A percentile compares a stretch with the other conserved stretches of the same genome.
Conservation (phyloP, 2,329 filamentous ascomycete genomes). For the Ceratocystiopsis sp. region DNA sequence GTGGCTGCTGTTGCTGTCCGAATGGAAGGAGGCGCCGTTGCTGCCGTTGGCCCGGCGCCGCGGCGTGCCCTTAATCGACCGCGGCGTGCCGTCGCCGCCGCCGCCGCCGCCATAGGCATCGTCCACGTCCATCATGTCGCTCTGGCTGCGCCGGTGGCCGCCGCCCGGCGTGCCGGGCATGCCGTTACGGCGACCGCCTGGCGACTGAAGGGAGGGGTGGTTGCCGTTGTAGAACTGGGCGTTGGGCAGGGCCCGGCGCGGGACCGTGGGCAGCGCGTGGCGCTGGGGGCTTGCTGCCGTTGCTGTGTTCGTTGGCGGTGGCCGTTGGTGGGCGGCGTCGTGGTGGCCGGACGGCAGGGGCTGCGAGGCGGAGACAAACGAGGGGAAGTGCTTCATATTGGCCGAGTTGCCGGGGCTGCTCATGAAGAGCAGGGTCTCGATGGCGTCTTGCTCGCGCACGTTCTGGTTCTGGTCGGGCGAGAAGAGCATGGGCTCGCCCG, state of each 20-base stretch:
- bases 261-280: slow-evolving; percentile 29
- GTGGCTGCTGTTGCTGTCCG: no score
- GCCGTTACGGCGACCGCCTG: slow-evolving; percentile 6
- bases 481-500: slow-evolving; percentile 38
- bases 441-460: slow-evolving; percentile 60
- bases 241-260: slow-evolving; percentile 34
- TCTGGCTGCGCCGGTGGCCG: slow-evolving; percentile 18
- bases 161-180: slow-evolving; percentile 10
- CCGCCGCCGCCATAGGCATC: slow-evolving; percentile 18
- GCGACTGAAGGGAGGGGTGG: slow-evolving; percentile 1
- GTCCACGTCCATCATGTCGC: slow-evolving; percentile 33
- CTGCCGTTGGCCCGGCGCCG: slow-evolving; percentile 25
- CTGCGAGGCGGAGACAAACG: slow-evolving; percentile 17
- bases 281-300: slow-evolving; percentile 16
- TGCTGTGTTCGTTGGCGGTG: no score
- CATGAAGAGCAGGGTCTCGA: slow-evolving; percentile 68
- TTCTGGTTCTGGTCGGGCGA: slow-evolving; percentile 57
- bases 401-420: slow-evolving; percentile 59
- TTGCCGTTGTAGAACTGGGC: slow-evolving; percentile 21
- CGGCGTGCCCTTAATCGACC: slow-evolving; percentile 20
- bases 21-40: no score
- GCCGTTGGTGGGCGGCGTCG: slow-evolving; percentile 2
- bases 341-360: slow-evolving; percentile 19
- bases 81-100: no score
- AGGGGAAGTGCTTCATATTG: slow-evolving; percentile 40